phyloP scores from a whole-genome alignment of 2,329 filamentous ascomycete species.

The Botrytis fragariae region DNA sequence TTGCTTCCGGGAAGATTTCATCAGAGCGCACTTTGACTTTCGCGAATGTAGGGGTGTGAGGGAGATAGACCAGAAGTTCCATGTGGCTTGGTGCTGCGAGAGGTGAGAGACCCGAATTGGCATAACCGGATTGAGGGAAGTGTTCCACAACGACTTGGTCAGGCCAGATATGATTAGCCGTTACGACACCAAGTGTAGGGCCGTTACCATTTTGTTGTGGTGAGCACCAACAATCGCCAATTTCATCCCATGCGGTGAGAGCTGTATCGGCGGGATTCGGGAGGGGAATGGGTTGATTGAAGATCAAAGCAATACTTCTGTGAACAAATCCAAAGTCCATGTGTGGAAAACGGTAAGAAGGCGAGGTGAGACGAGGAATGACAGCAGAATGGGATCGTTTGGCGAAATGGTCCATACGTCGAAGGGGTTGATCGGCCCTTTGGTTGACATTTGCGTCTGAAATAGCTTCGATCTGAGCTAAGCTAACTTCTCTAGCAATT shows the following conservation, averaged over 20 bases:
- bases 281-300: constrained; percentile 28
- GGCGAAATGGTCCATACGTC: constrained; percentile 71
- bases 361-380: background rate
- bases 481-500: constrained; percentile 25
- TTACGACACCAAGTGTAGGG: constrained; percentile 63
- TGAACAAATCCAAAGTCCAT: constrained; percentile 20
- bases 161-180: constrained; percentile 58
- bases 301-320: constrained; percentile 24
- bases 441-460: constrained; percentile 30
- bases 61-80: constrained; percentile 65
- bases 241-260: constrained; percentile 69
- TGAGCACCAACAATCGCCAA: constrained; percentile 87
- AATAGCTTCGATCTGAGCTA: constrained; percentile 34
- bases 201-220: constrained; percentile 47
- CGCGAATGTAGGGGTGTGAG: constrained; percentile 41
- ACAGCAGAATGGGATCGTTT: constrained; percentile 46
- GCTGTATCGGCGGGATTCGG: constrained; percentile 51
- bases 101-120: constrained; percentile 47
- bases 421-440: constrained; percentile 22
- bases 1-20: constrained; percentile 41
- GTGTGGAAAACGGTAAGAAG: constrained; percentile 44
- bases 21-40: constrained; percentile 40
- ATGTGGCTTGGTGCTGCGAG: constrained; percentile 63
- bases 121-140: constrained; percentile 58
- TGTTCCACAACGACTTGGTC: constrained; percentile 72